Evolutionary conservation across 2,329 filamentous ascomycete species (phyloP), one percentile per base, ranked within the genome.

Genomic region (Ceratocystis alfenasii): DNA sequence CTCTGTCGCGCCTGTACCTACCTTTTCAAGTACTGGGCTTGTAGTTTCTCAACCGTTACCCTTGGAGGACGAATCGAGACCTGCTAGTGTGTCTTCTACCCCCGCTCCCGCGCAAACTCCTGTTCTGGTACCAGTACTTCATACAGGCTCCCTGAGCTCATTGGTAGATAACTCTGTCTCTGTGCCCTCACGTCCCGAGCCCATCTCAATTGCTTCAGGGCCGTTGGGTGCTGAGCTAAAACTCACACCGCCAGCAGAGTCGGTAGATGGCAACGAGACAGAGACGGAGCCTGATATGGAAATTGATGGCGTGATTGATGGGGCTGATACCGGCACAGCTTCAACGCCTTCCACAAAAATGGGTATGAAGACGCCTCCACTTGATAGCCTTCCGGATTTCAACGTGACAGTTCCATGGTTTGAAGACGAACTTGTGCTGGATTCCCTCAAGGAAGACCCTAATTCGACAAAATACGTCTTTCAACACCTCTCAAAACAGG

Each of bases 261-360:
- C 70, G 46, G 59, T 50, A 44, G 64, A 64, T 68, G 65, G 69
- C 17, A 48, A 68, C 2, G 70, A 71, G 25, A 50, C 69, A 69
- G 55, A 63, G 20, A 48, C 30, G 33, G 65, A 46, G 22, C n/a
- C 77, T 36, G 76, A 77, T 36, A 78, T 80, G 20, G 46, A 61
- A 36, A 78, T 80, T 46, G 79, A 80, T 62, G 80, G 80, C 41
- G 79, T 80, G 61, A 83, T 81, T 1, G 81, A 83, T 68, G 78
- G 81, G 6, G 81, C 84, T 62, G 80, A 80, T 53, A 76, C 81
- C 46, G 77, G 81, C n/a, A 77, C 76, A 2, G 28, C 28, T 79
- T 68, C 77, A 77, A n/a, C 72, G 2, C 63, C 63, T 3, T 41
- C n/a, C 12, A 65, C 57, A 6, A 65, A 65, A 10, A 76, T 79